Evolutionary conservation across 805 yeast genomes (phyloP), one percentile per base, ranked within the genome.

Genomic region (Debaryomyces maramus): DNA sequence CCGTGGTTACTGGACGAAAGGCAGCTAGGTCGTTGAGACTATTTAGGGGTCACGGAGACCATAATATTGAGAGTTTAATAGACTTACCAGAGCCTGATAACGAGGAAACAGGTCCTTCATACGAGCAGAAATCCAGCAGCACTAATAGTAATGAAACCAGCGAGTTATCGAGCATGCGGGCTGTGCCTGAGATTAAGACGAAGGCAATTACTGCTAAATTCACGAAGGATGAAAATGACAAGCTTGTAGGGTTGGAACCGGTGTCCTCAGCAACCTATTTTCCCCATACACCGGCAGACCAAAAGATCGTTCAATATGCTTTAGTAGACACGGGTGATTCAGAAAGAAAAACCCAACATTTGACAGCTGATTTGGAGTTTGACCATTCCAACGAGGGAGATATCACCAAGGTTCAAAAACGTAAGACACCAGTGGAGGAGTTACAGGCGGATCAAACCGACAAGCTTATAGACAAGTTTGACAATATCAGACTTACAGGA

Each of bases 251-350:
- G 0, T 49, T 78, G 32, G 83, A 82, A 43, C 86, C 87, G 0
- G 77, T 81, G 0, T 79, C 85, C 0, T 78, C 85, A 2, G 88
- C 88, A 0, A 81, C 87, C 0, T 83, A 82, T 53, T 73, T 80
- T 41, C 89, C 89, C 3, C 87, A 83, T 55, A 74, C 78, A 3
- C 77, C 81, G 13, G 47, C 44, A 3, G 43, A 38, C 32, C 38
- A 41, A 19, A 27, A 31, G 10, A 18, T n/a, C 6, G 14, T 32
- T 8, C 20, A 26, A 8, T 16, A 16, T 28, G 44, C 19, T 31
- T 33, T 29, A 30, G 31, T 34, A 19, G 32, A 29, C 23, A 50
- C 51, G 20, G 47, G 44, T 6, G 15, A 44, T 17, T 17, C 39
- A 7, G 28, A 37, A 2, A 38, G 41, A n/a, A 32, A 42, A 48